Percentiles rank a stretch among this genome's conserved stretches.
Evolutionary conservation across 2,329 filamentous ascomycete genomes (phyloP).

Genomic region (Sordariomycetes sp.): DNA sequence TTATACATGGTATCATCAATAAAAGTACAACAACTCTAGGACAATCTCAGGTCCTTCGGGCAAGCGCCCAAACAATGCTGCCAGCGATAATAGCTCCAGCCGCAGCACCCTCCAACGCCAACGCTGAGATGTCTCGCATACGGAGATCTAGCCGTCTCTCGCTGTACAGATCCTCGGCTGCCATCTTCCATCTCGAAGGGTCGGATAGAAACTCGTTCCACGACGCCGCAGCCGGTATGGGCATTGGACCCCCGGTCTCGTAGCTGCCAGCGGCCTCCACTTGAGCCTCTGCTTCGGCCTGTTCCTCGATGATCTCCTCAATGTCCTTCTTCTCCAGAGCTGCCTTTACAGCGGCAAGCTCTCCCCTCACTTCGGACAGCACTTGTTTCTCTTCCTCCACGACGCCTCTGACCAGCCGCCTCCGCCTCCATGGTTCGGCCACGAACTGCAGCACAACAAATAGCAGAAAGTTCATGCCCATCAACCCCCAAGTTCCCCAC

Average conservation of each 20-base stretch:
- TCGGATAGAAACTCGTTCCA: constrained; percentile 36
- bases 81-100: constrained; percentile 55
- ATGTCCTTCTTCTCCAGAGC: constrained; percentile 13
- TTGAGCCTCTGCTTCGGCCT: constrained; percentile 3
- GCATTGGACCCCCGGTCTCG: too few species aligned
- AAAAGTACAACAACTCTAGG: not conserved
- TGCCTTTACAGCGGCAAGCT: constrained; percentile 26
- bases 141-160: constrained; percentile 53
- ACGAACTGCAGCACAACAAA: constrained; percentile 81
- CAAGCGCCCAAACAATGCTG: constrained; percentile 39
- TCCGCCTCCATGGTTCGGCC: constrained; percentile 85
- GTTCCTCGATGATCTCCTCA: constrained; percentile 3
- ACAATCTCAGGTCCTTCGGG: too few species aligned
- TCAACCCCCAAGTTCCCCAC: constrained; percentile 96
- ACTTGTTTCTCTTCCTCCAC: constrained; percentile 64
- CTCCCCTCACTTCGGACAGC: constrained; percentile 36
- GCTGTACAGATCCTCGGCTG: constrained; percentile 52
- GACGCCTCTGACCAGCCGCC: constrained; percentile 71
- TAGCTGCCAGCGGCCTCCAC: too few species aligned
- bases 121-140: constrained; percentile 62
- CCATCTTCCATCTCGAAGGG: constrained; percentile 36
- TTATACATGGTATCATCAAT: not conserved
- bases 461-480: constrained; percentile 90
- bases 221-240: constrained; percentile 11
- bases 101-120: constrained; percentile 58